Evolutionary conservation across 176 grass and related monocot genomes (phyloP).

Genomic region (Cymbopogon citratus): DNA sequence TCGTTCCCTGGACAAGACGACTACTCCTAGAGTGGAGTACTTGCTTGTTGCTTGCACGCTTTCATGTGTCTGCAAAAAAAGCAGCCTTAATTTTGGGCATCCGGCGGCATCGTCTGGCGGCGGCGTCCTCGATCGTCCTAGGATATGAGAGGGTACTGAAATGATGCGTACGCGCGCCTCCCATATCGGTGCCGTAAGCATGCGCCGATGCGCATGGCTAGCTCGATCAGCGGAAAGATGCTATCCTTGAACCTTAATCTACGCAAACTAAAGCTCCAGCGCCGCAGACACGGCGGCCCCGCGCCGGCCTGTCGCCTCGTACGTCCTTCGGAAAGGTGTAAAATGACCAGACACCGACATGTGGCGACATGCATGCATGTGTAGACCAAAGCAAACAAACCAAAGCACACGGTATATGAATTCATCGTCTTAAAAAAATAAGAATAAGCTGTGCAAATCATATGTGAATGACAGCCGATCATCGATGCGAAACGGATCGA

Average conservation of each 20-base stretch:
- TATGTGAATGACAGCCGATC: background rate
- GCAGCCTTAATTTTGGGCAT: too few relatives aligned
- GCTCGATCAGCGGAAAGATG: background rate
- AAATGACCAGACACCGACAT: too few relatives aligned
- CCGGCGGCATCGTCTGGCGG: background rate
- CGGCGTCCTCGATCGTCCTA: slow-evolving; percentile 7
- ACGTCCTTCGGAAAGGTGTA: too few relatives aligned
- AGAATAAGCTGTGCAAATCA: too few relatives aligned
- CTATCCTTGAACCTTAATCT: slow-evolving; percentile 24
- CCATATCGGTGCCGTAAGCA: background rate
- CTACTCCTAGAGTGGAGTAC: background rate
- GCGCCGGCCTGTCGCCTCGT: too few relatives aligned
- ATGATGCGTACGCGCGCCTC: background rate
- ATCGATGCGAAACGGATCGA: too few relatives aligned
- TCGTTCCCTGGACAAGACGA: background rate
- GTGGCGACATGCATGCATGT: too few relatives aligned
- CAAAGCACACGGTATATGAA: too few relatives aligned
- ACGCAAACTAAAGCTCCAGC: slow-evolving; percentile 20
- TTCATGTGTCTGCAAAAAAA: too few relatives aligned
- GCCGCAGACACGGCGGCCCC: too few relatives aligned
- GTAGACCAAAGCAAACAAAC: too few relatives aligned
- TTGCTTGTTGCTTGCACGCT: background rate
- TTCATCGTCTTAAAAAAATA: too few relatives aligned
- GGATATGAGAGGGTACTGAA: background rate
- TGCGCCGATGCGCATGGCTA: background rate